phyloP scores from a whole-genome alignment of 352 stramenopile genomes.

The Phytophthora macrochlamydospora region DNA sequence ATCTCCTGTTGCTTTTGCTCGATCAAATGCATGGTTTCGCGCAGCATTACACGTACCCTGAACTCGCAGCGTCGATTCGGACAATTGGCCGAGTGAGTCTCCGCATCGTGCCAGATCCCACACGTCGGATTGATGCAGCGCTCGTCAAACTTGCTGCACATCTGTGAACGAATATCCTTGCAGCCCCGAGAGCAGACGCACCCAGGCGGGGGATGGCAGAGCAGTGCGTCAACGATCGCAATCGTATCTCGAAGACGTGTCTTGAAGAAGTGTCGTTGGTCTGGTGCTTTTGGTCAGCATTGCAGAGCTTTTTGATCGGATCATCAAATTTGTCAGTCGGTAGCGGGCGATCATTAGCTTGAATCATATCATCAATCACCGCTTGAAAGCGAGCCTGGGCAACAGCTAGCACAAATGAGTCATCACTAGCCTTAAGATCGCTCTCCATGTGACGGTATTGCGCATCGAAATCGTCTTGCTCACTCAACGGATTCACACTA shows the following conservation, averaged over 20 bases:
- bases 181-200: slow-evolving; percentile 43
- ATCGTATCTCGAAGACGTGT: slow-evolving; percentile 59
- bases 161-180: slow-evolving; percentile 49
- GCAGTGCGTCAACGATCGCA: slow-evolving; percentile 54
- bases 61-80: slow-evolving; percentile 59
- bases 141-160: slow-evolving; percentile 49
- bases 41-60: slow-evolving; percentile 55
- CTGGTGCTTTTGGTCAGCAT: slow-evolving; percentile 37
- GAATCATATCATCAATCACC: not conserved
- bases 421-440: slow-evolving; percentile 1
- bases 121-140: slow-evolving; percentile 60
- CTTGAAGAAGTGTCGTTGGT: slow-evolving; percentile 58
- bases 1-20: slow-evolving; percentile 50
- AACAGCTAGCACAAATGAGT: not conserved
- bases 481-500: not conserved
- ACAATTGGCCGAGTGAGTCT: slow-evolving; percentile 58
- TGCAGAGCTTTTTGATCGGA: slow-evolving; percentile 52
- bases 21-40: slow-evolving; percentile 73
- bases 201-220: slow-evolving; percentile 51
- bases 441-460: slow-evolving; percentile 3
- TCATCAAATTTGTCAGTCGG: slow-evolving; percentile 31
- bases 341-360: not conserved
- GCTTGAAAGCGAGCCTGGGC: not conserved
- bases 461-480: not conserved
- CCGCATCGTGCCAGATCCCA: slow-evolving; percentile 60